Evolutionary conservation across 306 rosid genomes (phyloP), one percentile per base, ranked within the genome.

Genomic region (Neltuma alba): DNA sequence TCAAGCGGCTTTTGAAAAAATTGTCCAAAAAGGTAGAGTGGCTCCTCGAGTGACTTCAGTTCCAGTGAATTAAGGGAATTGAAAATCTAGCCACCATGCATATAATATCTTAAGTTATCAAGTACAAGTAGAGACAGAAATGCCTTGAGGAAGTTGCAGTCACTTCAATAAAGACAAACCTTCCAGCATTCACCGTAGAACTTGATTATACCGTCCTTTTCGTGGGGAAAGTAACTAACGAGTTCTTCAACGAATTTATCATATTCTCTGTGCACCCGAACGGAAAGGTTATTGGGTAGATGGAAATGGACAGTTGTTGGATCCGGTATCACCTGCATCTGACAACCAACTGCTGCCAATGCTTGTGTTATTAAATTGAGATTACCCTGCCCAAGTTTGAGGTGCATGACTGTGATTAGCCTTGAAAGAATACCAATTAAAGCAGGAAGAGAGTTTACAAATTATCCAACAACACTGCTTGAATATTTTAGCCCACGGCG

Each of bases 351-450:
- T 60, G 98, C 98, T 70, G 90, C 97, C 92, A 95, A 77, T 27
- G 99, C 98, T 92, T 92, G 94, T 66, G 98, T 95, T 80, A 95
- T 95, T 83, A 95, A 89, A 88, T 95, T 95, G 76, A 95, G 91
- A 90, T 95, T 95, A 40, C 98, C 99, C 98, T 92, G 82, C 85
- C 82, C 82, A 88, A 61, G 74, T 85, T 77, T 44, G 74, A 83
- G 71, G 16, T 55, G 44, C 70, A 36, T 6, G n/a, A 25, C 31
- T 44, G 60, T 75, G 69, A 75, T 58, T 20, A 68, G 61, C 62
- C 73, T 2, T 81, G 36, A 52, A 79, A 84, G 12, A 36, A 15
- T 58, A 75, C 65, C 72, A 82, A 73, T 85, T 67, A 76, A 20
- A 66, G 5, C 3, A 52, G 21, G 34, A 2, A 37, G 21, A 20